Evolutionary conservation across 192 early-diverging fungal genomes (phyloP), one percentile per base, ranked within the genome.

Genomic region (Martensiomyces pterosporus): DNA sequence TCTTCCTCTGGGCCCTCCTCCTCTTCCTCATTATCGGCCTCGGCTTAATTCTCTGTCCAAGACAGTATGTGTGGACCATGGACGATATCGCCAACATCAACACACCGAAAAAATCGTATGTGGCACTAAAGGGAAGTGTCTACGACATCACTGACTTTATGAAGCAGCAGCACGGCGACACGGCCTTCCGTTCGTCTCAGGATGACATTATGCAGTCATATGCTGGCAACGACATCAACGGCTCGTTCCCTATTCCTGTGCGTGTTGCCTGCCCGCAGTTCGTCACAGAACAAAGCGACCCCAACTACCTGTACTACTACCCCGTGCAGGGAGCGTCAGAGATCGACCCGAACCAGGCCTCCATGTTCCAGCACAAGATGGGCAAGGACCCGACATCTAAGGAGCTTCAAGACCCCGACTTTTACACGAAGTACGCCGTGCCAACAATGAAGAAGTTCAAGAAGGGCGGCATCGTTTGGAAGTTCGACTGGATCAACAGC

Each of bases 21-120:
- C 77, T 94, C 22, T 98, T 98, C 58, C 80, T 92, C 51, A 91
- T 98, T 54, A 80, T 91, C 33, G 90, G 85, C 0, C 75, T 88
- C 27, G 87, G 87, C 27, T 57, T 76, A 25, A 59, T 88, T 32
- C 64, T 89, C 43, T 91, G 87, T 66, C 87, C 87, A 9, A 63
- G 73, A 38, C 79, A 85, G 48, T 67, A 85, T 38, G 79, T 88
- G 9, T 97, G 52, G 63, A 88, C 71, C 47, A 78, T 56, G 61
- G 60, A 72, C 19, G 86, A 89, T 34, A 57, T 95, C 0, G 57
- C 67, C 13, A 63, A 60, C 47, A 79, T 87, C 49, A 45, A 67
- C 14, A 57, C 50, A 0, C 3, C 53, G 23, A 62, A 49, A 9
- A 74, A 80, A 32, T 81, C 84, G 0, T 84, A 75, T 54, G 67